phyloP scores from a whole-genome alignment of 208 protist species.

The Leishmania braziliensis region DNA sequence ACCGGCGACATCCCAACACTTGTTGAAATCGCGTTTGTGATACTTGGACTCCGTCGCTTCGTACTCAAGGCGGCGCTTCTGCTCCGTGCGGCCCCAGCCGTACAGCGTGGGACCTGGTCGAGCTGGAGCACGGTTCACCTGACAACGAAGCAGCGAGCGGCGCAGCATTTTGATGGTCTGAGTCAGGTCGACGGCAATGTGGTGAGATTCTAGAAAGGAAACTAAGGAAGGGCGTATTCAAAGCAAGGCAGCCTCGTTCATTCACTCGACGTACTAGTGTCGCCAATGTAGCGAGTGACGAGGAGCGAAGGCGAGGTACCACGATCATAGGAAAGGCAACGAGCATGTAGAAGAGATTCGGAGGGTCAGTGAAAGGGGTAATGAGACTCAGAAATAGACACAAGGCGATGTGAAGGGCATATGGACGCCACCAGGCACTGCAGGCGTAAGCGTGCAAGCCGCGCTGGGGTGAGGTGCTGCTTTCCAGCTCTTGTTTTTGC shows the following conservation, averaged over 20 bases:
- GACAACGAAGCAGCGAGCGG: conserved; percentile 58
- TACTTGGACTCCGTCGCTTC: conserved; percentile 90
- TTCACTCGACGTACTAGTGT: conserved; percentile 1
- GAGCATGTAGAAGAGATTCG: not conserved
- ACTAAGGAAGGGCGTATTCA: not conserved
- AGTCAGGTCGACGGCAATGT: not conserved
- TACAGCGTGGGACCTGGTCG: conserved; percentile 88
- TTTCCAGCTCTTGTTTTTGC: not conserved
- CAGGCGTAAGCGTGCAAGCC: not conserved
- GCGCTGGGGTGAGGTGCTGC: not conserved
- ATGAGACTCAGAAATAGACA: not conserved
- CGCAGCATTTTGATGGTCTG: conserved; percentile 63
- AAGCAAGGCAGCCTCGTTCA: not conserved
- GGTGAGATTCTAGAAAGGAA: conserved; percentile 3
- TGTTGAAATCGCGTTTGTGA: conserved; percentile 93
- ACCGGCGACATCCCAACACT: conserved; percentile 88
- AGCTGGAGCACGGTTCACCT: conserved; percentile 84
- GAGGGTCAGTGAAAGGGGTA: not conserved
- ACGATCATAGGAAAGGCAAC: not conserved
- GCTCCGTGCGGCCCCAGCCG: conserved; percentile 89
- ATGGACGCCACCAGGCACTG: not conserved
- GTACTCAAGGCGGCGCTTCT: conserved; percentile 93
- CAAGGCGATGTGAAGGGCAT: not conserved
- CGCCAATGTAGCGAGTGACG: not conserved
- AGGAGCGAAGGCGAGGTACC: not conserved